A percentile compares a stretch with the other conserved stretches of the same genome.
These are phyloP conservation scores for Fraxinus sp. DNA, from an alignment of 305 asterid genomes.

Conservation along the genomic window DNA sequence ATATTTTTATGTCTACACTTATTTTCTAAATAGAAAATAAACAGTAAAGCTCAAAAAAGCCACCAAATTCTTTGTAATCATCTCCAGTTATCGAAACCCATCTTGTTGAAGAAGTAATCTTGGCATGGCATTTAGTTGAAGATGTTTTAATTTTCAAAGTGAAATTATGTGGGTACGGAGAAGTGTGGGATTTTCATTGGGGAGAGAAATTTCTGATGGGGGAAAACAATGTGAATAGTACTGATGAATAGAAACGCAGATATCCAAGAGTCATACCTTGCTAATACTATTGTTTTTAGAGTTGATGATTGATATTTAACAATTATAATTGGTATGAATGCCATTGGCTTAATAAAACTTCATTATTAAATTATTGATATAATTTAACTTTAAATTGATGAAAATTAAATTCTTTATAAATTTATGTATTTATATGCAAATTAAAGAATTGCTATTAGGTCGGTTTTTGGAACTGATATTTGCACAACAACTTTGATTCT, in stretches of 20 bases:
- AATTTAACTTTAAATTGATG: too few species aligned
- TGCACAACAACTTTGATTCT: neutral
- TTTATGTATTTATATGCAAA: neutral
- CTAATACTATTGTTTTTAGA: neutral
- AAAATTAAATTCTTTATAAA: neutral
- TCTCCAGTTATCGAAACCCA: neutral
- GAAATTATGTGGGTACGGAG: neutral
- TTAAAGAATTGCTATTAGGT: neutral
- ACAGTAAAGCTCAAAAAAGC: neutral
- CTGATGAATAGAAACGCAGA: neutral
- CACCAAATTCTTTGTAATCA: neutral
- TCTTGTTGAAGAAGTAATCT: neutral
- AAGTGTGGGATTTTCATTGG: too few species aligned
- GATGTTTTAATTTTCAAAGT: neutral
- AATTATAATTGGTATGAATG: too few species aligned
- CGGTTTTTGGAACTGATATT: neutral
- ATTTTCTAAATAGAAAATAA: too few species aligned
- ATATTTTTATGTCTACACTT: too few species aligned
- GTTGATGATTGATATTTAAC: neutral
- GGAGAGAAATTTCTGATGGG: too few species aligned
- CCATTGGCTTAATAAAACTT: neutral
- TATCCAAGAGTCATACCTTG: too few species aligned
- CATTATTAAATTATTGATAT: too few species aligned
- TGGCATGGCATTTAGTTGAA: neutral
- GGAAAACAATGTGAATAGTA: too few species aligned